Base-by-base conservation (phyloP, 2,329 filamentous ascomycete species). In the Aspergillus novofumigatus region DNA sequence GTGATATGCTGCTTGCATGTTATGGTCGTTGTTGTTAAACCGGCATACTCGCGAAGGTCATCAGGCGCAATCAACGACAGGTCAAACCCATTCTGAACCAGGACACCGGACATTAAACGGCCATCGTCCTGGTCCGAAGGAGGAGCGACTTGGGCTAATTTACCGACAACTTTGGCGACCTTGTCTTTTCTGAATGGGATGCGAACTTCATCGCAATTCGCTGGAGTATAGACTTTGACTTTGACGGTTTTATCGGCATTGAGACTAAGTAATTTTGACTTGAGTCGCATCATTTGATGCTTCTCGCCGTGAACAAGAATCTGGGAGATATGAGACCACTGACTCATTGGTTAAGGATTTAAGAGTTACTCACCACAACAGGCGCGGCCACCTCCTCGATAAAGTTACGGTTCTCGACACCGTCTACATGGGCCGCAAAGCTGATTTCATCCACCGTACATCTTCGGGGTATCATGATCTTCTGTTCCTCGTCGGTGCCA, bases 31-130 rank as follows among this genome's bases (percentile, higher is more conserved):
- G 94, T 97, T 2, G 92, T 97, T 29, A 99, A 79, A n/a, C 94
- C 94, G 0, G 94, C 94, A 71, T 96, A 99, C 75, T 99, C 94
- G 59, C 92, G 87, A 35, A 99, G 81, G 71, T 99, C 94, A 66
- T 97, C 94, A 0, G 94, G 92, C 0, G 92, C 92, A 93, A 99
- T 97, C 35, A 99, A 81, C 0, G 90, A 95, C 70, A 99, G 85
- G 73, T 97, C 96, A 75, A 99, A 97, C 72, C 97, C 94, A 72
- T 96, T 97, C 66, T 97, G 93, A 7, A 99, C 92, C 17, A 99
- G 81, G 0, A 99, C 94, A 28, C 94, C 94, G 0, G 88, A 90
- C 65, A 99, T 85, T 47, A 97, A 80, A 55, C 83, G 80, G 5
- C 78, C 72, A n/a, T 81, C 76, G 38, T 75, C 72, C 55, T 75